Percentiles rank a stretch among this genome's conserved stretches.
Evolutionary conservation across 257 asterid species (phyloP).

Genomic region (Rehmannia glutinosa): DNA sequence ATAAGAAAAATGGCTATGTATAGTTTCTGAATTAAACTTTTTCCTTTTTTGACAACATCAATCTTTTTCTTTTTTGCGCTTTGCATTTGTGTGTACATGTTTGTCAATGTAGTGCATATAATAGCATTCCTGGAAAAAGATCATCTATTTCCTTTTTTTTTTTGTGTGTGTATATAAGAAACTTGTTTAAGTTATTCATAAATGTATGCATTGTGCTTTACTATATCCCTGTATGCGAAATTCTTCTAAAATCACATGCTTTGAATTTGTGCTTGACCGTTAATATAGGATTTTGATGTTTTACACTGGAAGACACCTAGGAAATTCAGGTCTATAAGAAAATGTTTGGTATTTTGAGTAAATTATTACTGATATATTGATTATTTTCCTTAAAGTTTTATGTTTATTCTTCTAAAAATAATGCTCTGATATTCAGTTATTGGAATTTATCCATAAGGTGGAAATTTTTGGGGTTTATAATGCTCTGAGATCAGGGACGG

Average conservation of each 20-base stretch:
- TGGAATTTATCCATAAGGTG: neutral
- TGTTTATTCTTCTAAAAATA: constrained; percentile 8
- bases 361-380: neutral
- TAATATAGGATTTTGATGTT: constrained; percentile 11
- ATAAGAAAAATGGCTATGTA: neutral
- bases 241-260: constrained; percentile 1
- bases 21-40: too few species aligned
- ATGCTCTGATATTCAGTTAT: neutral
- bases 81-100: neutral
- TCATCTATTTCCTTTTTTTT: neutral
- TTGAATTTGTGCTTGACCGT: neutral
- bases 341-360: neutral
- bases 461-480: neutral
- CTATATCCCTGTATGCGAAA: neutral
- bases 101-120: constrained; percentile 14
- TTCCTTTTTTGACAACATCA: too few species aligned
- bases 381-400: too few species aligned
- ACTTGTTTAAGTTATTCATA: neutral
- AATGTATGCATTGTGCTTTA: neutral
- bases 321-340: constrained; percentile 4
- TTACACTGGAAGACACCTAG: neutral
- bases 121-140: neutral
- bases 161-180: neutral
- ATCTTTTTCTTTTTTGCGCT: neutral
- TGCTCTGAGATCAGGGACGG: neutral